Base-by-base conservation (phyloP, 257 asterid species). In the Phtheirospermum japonicum region DNA sequence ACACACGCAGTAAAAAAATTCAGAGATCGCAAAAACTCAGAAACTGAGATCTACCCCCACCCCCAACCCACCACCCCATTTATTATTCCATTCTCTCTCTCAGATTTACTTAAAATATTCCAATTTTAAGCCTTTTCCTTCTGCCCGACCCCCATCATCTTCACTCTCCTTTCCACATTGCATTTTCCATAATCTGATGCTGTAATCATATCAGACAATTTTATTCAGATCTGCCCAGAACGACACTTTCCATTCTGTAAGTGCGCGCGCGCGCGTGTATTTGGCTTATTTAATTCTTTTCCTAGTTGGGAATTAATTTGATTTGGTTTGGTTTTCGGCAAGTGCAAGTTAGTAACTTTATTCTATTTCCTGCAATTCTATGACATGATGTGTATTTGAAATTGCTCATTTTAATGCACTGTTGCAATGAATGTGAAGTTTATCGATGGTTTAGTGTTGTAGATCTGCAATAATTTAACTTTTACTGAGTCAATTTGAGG, bases 221-320 rank as follows among this genome's bases (percentile, higher is more conserved):
- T 33, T 6, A 16, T 66, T 60, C 69, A 61, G 77, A 72, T 72
- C 77, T 54, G 51, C 57, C n/a, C 69, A 14, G 60, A 63, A 61
- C 61, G 73, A n/a, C 34, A 18, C 19, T 67, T 31, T 17, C 46
- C 16, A 5, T 63, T 34, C 13, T 4, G 75, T 70, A 57, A 63
- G 75, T 39, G 14, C 20, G 50, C 31, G 23, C n/a, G 14, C 33
- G 2, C 8, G 54, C 8, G 9, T 48, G 7, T 14, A 1, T 16
- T 64, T 71, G 28, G 37, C 39, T 37, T 14, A 63, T 70, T 64
- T 10, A 0, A 13, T 53, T 4, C 5, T 48, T 33, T 12, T 43
- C 12, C 19, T 46, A 6, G 32, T 36, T 57, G 37, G 17, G 36
- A 26, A 12, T 16, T 69, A 2, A 11, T 23, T 57, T 23, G 43